Base-by-base conservation (phyloP, 805 yeast genomes). In the Yarrowia deformans region DNA sequence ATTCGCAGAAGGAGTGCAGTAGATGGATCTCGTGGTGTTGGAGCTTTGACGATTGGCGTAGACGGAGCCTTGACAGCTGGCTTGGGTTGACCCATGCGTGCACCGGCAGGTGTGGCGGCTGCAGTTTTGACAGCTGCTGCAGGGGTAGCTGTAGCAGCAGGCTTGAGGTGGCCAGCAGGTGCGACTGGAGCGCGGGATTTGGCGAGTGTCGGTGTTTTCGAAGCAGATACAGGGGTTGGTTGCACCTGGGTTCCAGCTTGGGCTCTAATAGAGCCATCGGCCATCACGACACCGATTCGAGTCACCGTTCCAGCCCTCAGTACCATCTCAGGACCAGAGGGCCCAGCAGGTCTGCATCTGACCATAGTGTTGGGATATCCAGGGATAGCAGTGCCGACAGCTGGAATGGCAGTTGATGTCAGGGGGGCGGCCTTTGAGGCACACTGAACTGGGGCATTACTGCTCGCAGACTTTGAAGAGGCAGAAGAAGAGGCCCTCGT, bases 1-100 rank as follows among this genome's bases (percentile, higher is more conserved):
- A 12, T 43, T 18, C 46, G 9, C 46, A 43, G 23, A n/a, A 43
- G n/a, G 46, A 43, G 46, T n/a, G 46, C 46, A n/a, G 46, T 43
- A 1, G 46, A 43, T n/a, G 46, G 46, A 8, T 43, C 46, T n/a
- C 46, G 46, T 7, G 46, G 46, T 10, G 46, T 43, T 8, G 46
- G 46, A 1, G 46, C 46, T 43, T 43, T 43, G 14, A 43, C 46
- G 12, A 43, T 19, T 8, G 46, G 46, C 19, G n/a, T 43, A 12
- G 46, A 12, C 4, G 46, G 23, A 1, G 18, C 46, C 18, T 8
- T 19, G 19, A 43, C 46, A n/a, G n/a, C 46, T 40, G 43, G 43
- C 43, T 40, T 40, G n/a, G 43, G n/a, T 3, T 14, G 43, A 5
- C 8, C 43, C 16, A 9, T 34, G 37, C 10, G 37, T 40, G 43